Conservation (phyloP, 164 flowering plant species). For the Houttuynia cordata region DNA sequence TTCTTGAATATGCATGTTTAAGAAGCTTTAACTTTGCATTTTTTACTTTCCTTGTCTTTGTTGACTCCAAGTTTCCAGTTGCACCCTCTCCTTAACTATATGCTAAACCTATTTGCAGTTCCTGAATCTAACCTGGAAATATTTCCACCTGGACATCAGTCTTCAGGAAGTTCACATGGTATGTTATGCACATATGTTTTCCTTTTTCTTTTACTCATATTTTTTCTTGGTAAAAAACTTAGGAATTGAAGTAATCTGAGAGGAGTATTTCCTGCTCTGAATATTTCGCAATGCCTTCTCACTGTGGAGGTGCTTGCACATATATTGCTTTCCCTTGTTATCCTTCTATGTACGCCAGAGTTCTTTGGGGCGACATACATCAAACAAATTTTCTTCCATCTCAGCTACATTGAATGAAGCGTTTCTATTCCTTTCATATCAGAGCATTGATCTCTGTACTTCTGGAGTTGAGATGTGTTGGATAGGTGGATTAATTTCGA, state of each 20-base stretch:
- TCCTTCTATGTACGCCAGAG: neutral
- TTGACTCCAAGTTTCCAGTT: neutral
- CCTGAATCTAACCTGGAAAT: conserved; percentile 65
- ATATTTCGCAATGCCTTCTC: neutral
- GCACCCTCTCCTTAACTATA: neutral
- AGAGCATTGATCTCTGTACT: neutral
- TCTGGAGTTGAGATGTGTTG: neutral
- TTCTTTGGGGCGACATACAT: neutral
- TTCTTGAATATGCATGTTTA: neutral
- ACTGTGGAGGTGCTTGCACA: neutral
- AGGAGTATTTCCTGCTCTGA: neutral
- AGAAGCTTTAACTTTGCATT: neutral
- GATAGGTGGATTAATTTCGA: neutral
- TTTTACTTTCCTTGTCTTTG: neutral
- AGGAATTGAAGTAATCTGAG: too few species aligned
- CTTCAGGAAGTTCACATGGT: conserved; percentile 54
- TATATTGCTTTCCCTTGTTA: neutral
- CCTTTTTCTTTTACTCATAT: neutral
- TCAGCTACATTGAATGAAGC: neutral
- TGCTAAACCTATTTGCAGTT: conserved; percentile 26
- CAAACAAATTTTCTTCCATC: neutral
- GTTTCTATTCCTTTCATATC: neutral
- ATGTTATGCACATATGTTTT: conserved; percentile 7
- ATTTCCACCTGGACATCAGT: conserved; percentile 81
- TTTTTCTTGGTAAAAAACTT: too few species aligned